Conservation (phyloP, 2,329 filamentous ascomycete genomes). For the Diaporthe citriasiana region DNA sequence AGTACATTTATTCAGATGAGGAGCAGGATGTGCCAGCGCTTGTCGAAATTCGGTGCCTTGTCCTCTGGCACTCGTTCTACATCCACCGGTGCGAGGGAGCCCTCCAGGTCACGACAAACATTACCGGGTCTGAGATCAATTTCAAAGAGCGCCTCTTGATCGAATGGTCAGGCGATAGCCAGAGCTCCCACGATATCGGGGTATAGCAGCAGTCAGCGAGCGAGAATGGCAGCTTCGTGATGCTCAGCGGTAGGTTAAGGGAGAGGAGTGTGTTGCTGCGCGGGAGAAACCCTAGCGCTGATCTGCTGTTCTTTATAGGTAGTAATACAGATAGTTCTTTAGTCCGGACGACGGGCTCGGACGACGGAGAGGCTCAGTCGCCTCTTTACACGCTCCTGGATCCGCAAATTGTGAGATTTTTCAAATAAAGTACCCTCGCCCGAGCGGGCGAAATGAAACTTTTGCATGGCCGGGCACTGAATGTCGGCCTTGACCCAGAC, state of each 20-base stretch:
- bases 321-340: neutral
- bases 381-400: neutral
- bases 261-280: neutral
- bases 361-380: neutral
- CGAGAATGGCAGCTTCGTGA: neutral
- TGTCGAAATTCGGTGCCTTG: neutral
- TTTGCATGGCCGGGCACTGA: neutral
- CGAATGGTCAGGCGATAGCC: neutral
- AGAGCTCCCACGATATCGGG: neutral
- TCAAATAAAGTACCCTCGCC: neutral
- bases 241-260: neutral
- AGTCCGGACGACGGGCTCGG: neutral
- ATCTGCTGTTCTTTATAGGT: neutral
- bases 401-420: neutral
- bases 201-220: neutral
- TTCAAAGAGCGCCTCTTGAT: slow-evolving; percentile 8
- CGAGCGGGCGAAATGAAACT: neutral
- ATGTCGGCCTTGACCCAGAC: neutral
- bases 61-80: neutral
- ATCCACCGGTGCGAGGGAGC: neutral
- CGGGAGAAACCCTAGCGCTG: neutral
- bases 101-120: slow-evolving; percentile 1
- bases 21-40: neutral
- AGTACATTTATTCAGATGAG: neutral
- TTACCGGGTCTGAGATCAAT: neutral